Evolutionary conservation across 2,329 filamentous ascomycete species (phyloP), one percentile per base, ranked within the genome.

Genomic region (Tolypocladium inflatum): DNA sequence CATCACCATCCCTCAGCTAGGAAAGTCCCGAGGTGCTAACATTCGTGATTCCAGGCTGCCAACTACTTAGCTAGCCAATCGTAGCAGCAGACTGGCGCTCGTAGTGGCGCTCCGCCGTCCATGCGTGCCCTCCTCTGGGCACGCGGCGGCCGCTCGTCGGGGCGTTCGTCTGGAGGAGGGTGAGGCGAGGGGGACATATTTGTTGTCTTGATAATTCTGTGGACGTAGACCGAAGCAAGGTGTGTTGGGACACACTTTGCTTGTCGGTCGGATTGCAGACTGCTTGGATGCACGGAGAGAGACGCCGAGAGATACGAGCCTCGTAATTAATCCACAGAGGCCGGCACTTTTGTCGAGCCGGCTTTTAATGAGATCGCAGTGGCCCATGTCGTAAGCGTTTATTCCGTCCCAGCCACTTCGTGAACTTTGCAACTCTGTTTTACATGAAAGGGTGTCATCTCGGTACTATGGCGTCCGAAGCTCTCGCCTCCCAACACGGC

Each of bases 11-110:
- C 57, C 63, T 54, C 11, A 26, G 11, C 37, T n/a, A 9, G 43
- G 26, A 38, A 11, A 54, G 55, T 11, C 15, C n/a, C 17, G 13
- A 35, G 39, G 55, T 43, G 33, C 65, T 68, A 60, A 68, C 54
- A 33, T 21, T 55, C 11, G 10, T 52, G 35, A 9, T 58, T 38
- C 4, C 55, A 74, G 81, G 81, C 81, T 56, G 81, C 81, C 63
- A 82, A 84, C 66, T 75, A 75, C 64, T 74, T 84, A 61, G 80
- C 81, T 50, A 82, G 72, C 69, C 79, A 81, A 67, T 82, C 80
- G 59, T 83, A 68, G 59, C 15, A 13, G 7, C 45, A 15, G 45
- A 26, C 45, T 9, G 9, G 17, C 9, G 55, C 45, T 9, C n/a
- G 23, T 19, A 42, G 26, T 11, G 41, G 19, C n/a, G n/a, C 41